A percentile compares a stretch with the other conserved stretches of the same genome.
Evolutionary conservation across 768 basidiomycete species (phyloP).

Genomic region (Psilocybe cubensis): DNA sequence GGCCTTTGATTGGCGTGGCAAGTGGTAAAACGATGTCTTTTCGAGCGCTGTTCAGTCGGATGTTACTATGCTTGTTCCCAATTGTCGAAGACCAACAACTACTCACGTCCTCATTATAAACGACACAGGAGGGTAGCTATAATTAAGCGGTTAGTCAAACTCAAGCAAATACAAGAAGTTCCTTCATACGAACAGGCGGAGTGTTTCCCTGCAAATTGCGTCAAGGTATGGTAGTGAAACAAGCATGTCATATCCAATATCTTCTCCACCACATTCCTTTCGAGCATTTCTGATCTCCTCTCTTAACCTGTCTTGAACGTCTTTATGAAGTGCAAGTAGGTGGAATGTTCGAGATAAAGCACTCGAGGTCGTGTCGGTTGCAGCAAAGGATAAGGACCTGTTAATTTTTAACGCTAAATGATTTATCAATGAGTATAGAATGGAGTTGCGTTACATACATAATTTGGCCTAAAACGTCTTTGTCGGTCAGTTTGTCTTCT

Average conservation of each 20-base stretch:
- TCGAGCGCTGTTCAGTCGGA: slow-evolving; percentile 15
- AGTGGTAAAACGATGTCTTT: slow-evolving; percentile 47
- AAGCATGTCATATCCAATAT: slow-evolving; percentile 41
- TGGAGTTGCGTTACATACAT: slow-evolving; percentile 13
- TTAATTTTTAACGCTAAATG: not conserved
- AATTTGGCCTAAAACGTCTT: slow-evolving; percentile 38
- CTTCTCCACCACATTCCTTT: slow-evolving; percentile 17
- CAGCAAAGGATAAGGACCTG: slow-evolving; percentile 38
- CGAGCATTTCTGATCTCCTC: slow-evolving; percentile 34
- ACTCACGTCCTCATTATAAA: slow-evolving; percentile 15
- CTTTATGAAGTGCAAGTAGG: slow-evolving; percentile 32
- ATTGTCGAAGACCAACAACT: not conserved
- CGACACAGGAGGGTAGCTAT: slow-evolving; percentile 26
- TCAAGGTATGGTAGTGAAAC: slow-evolving; percentile 40
- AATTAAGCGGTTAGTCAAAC: not conserved
- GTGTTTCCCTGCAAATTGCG: slow-evolving; percentile 42
- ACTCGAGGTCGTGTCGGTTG: slow-evolving; percentile 48
- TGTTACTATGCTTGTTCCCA: no score
- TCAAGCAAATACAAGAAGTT: not conserved
- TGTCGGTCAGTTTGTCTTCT: slow-evolving; percentile 35
- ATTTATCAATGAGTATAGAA: no score
- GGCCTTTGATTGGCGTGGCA: slow-evolving; percentile 36
- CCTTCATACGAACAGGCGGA: slow-evolving; percentile 33
- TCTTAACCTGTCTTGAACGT: slow-evolving; percentile 38
- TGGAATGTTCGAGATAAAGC: slow-evolving; percentile 40